These are phyloP conservation scores for Pulveroboletus sp. DNA, from an alignment of 768 basidiomycete species.

Conservation along the genomic window DNA sequence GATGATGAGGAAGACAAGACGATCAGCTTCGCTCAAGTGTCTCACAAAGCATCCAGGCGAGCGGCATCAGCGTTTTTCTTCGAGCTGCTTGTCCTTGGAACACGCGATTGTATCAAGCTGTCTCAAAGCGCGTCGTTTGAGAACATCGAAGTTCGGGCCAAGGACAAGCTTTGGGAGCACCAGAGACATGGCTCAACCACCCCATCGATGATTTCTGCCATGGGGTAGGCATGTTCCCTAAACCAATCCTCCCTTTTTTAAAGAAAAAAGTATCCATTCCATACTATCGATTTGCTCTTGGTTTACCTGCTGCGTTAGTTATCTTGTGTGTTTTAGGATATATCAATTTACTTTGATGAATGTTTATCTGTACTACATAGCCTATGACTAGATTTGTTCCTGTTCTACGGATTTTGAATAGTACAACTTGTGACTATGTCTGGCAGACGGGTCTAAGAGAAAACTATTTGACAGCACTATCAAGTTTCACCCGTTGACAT, in stretches of 20 bases:
- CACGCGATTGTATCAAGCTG: slow-evolving; percentile 84
- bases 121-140: slow-evolving; percentile 71
- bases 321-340: neutral
- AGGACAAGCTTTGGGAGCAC: slow-evolving; percentile 82
- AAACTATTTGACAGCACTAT: neutral
- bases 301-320: neutral
- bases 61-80: slow-evolving; percentile 98
- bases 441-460: neutral
- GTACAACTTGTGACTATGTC: neutral
- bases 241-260: neutral
- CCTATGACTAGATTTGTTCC: neutral
- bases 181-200: slow-evolving; percentile 42
- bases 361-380: slow-evolving; percentile 7
- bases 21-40: slow-evolving; percentile 74
- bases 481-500: slow-evolving; percentile 34
- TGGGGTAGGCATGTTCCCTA: slow-evolving; percentile 25
- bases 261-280: neutral
- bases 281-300: slow-evolving; percentile 15
- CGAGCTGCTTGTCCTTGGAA: slow-evolving; percentile 90
- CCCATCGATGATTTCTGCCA: slow-evolving; percentile 43
- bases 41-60: slow-evolving; percentile 82
- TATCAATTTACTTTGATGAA: neutral
- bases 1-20: slow-evolving; percentile 51
- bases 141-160: slow-evolving; percentile 80
- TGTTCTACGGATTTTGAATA: neutral